Base-by-base conservation (phyloP, 441 rosid species). In the Aquilaria agallochum region DNA sequence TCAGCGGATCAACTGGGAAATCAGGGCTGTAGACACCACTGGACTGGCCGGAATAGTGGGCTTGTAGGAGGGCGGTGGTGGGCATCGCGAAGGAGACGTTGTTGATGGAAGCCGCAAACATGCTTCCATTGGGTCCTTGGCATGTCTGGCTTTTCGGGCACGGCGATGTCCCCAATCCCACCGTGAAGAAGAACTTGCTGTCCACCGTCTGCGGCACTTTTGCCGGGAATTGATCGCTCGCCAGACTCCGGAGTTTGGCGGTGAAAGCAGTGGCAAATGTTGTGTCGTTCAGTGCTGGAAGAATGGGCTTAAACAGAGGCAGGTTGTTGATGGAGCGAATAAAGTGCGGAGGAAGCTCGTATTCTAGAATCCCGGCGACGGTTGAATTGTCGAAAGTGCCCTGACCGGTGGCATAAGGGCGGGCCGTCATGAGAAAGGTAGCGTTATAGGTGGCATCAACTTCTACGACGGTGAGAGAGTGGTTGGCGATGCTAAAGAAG, bases 321-420 rank as follows among this genome's bases (percentile, higher is more conserved):
- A 80, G 74, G 0, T 68, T 66, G 68, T 82, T 74, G 36, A 62
- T 56, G 2, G 82, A 70, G 44, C 20, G 45, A 36, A 34, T 69
- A 4, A 74, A 52, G 54, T 57, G 69, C 34, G 74, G 75, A 8
- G 70, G 71, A 30, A 14, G 31, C 63, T 78, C 83, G 54, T 85
- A 90, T 65, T 90, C 88, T 59, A 86, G 65, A 60, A 88, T 70
- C 5, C 85, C 92, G 2, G 93, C 86, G 5, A 86, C 86, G 1
- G 91, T 86, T n/a, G 95, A 65, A 59, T 88, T 90, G 67, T 90
- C 89, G 44, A 87, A 87, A 47, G 92, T 85, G 54, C 88, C 90
- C 55, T 10, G 74, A n/a, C 92, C 97, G 10, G 90, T 90, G 8
- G 5, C 89, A 54, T 84, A 86, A 0, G 95, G 92, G 55, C 85